Evolutionary conservation across 805 yeast species (phyloP).

Genomic region (Komagataella pseudopastoris): DNA sequence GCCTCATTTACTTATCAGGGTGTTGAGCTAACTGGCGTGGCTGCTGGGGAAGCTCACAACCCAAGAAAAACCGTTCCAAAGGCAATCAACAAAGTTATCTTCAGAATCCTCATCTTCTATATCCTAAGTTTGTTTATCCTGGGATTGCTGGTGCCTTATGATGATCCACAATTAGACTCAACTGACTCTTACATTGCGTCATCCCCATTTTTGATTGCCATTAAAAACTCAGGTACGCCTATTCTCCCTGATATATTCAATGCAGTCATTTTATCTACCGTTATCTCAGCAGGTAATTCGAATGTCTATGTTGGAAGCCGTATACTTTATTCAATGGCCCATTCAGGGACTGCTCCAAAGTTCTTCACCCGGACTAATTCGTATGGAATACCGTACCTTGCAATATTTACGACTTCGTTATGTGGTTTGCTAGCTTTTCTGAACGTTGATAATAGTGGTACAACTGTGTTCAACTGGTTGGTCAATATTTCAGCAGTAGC

Average conservation of each 20-base stretch:
- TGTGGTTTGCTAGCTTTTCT: constrained; percentile 57
- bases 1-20: constrained; percentile 80
- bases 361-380: constrained; percentile 32
- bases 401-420: constrained; percentile 41
- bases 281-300: constrained; percentile 70
- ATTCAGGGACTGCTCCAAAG: constrained; percentile 41
- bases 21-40: constrained; percentile 60
- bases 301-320: constrained; percentile 63
- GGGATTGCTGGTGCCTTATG: constrained; percentile 55
- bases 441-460: constrained; percentile 36
- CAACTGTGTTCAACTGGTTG: constrained; percentile 56
- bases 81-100: constrained; percentile 55
- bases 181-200: constrained; percentile 28
- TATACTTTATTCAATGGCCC: constrained; percentile 49
- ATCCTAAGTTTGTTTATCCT: constrained; percentile 51
- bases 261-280: constrained; percentile 54
- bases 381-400: constrained; percentile 48
- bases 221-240: constrained; percentile 50
- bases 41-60: constrained; percentile 61
- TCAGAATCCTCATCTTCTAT: constrained; percentile 54
- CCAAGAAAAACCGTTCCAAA: constrained; percentile 60
- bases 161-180: constrained; percentile 36
- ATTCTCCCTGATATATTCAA: constrained; percentile 58
- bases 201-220: constrained; percentile 66
- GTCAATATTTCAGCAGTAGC: constrained; percentile 66